A percentile compares a stretch with the other conserved stretches of the same genome.
Evolutionary conservation across 305 asterid genomes (phyloP).

Genomic region (Coffea humblotiana): DNA sequence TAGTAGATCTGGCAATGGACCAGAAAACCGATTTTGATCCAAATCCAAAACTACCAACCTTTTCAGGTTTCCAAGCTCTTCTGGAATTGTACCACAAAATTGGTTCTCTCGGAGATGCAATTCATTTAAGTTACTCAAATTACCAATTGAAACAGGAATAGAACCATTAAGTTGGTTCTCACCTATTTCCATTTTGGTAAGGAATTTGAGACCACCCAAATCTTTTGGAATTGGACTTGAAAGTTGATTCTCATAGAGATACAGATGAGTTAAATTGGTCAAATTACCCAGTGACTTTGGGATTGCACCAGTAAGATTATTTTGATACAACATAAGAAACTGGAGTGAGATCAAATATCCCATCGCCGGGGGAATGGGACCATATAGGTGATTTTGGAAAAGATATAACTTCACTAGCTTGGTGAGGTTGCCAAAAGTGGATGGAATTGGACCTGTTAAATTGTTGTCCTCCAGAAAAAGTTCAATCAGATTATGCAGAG

Average conservation of each 20-base stretch:
- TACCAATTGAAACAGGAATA: too few species aligned
- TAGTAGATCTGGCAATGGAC: slow-evolving; percentile 21
- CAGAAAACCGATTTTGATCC: slow-evolving; percentile 19
- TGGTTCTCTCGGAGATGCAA: slow-evolving; percentile 12
- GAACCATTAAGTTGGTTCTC: not conserved
- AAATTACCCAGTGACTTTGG: slow-evolving; percentile 21
- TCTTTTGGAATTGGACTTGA: slow-evolving; percentile 24
- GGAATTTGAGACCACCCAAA: slow-evolving; percentile 22
- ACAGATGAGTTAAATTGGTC: not conserved
- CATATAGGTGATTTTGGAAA: not conserved
- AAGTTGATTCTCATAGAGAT: too few species aligned
- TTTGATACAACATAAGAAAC: not conserved
- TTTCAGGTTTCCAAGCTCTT: slow-evolving; percentile 20
- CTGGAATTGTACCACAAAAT: slow-evolving; percentile 28
- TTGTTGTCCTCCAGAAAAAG: not conserved
- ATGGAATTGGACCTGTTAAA: slow-evolving; percentile 18
- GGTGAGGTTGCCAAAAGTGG: slow-evolving; percentile 1
- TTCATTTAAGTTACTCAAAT: too few species aligned
- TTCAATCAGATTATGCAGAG: slow-evolving; percentile 15
- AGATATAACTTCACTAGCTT: not conserved
- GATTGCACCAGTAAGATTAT: slow-evolving; percentile 18
- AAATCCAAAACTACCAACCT: slow-evolving; percentile 12
- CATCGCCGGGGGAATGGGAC: slow-evolving; percentile 14
- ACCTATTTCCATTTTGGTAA: slow-evolving; percentile 8
- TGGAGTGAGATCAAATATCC: slow-evolving; percentile 16